Evolutionary conservation across 129 eudicot genomes (phyloP).

Genomic region (Flaveria ramosissima): DNA sequence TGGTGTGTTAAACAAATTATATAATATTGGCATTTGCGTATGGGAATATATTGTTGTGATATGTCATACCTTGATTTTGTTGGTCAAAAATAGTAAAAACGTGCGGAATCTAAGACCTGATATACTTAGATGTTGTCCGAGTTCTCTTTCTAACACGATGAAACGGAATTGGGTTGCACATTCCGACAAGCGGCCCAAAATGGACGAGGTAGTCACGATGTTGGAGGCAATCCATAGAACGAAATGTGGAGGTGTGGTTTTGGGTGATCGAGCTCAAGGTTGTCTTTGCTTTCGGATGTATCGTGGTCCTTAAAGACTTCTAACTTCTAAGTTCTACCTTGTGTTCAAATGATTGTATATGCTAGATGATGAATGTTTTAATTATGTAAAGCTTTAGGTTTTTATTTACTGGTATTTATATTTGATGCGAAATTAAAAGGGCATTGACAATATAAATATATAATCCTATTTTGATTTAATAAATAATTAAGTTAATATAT

Average conservation of each 20-base stretch:
- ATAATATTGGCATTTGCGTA: conserved; percentile 82
- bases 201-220: conserved; percentile 78
- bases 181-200: conserved; percentile 84
- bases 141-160: conserved; percentile 80
- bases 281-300: conserved; percentile 72
- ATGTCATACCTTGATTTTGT: conserved; percentile 74
- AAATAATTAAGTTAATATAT: neutral
- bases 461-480: neutral
- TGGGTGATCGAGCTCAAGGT: conserved; percentile 67
- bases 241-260: conserved; percentile 91
- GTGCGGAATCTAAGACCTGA: conserved; percentile 83
- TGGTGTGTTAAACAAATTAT: conserved; percentile 23
- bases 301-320: conserved; percentile 54
- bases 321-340: neutral
- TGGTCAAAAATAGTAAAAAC: conserved; percentile 3
- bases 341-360: conserved; percentile 15
- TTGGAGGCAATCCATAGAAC: conserved; percentile 80
- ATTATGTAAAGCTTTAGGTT: conserved; percentile 35
- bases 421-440: conserved; percentile 5
- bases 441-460: neutral
- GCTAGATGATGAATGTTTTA: conserved; percentile 27
- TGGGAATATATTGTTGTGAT: conserved; percentile 93
- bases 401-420: conserved; percentile 11
- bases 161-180: conserved; percentile 85
- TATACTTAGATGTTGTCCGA: conserved; percentile 91